Evolutionary conservation across 2,329 filamentous ascomycete genomes (phyloP).

Genomic region (Stachybotrys chartarum): DNA sequence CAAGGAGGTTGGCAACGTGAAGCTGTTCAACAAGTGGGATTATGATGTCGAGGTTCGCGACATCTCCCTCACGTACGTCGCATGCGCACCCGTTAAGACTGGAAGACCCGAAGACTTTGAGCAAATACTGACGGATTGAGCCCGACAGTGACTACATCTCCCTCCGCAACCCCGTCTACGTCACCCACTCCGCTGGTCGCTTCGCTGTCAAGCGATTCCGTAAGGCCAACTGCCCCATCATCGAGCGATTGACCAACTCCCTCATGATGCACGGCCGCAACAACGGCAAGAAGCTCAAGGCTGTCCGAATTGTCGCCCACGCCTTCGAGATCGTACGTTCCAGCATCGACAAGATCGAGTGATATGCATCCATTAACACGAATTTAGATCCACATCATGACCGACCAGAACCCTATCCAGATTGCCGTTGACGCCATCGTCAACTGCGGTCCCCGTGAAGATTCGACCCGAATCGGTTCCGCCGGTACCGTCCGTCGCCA

Average conservation of each 20-base stretch:
- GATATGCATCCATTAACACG: constrained; percentile 18
- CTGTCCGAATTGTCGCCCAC: constrained; percentile 98
- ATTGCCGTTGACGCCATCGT: constrained; percentile 98
- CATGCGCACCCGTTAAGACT: constrained; percentile 4
- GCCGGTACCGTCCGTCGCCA: constrained; percentile 99
- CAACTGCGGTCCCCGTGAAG: constrained; percentile 99
- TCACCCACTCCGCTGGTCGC: constrained; percentile 96
- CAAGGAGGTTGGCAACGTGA: constrained; percentile 83
- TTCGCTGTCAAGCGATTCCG: constrained; percentile 99
- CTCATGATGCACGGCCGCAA: constrained; percentile 99
- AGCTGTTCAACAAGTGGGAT: constrained; percentile 96
- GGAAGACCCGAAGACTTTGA: constrained; percentile 1
- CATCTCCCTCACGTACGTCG: constrained; percentile 92
- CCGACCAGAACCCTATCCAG: constrained; percentile 99
- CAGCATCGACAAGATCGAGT: background rate
- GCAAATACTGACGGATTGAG: constrained; percentile 24
- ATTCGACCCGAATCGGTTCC: constrained; percentile 98
- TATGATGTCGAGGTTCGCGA: constrained; percentile 99
- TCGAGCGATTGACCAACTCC: constrained; percentile 99
- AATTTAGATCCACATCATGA: constrained; percentile 96
- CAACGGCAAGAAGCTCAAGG: constrained; percentile 99
- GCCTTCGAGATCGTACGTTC: constrained; percentile 95
- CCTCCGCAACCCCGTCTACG: constrained; percentile 97
- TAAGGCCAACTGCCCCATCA: constrained; percentile 99
- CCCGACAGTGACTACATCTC: constrained; percentile 91